phyloP scores from a whole-genome alignment of 768 basidiomycete species.

The Pleurotus eryngii region DNA sequence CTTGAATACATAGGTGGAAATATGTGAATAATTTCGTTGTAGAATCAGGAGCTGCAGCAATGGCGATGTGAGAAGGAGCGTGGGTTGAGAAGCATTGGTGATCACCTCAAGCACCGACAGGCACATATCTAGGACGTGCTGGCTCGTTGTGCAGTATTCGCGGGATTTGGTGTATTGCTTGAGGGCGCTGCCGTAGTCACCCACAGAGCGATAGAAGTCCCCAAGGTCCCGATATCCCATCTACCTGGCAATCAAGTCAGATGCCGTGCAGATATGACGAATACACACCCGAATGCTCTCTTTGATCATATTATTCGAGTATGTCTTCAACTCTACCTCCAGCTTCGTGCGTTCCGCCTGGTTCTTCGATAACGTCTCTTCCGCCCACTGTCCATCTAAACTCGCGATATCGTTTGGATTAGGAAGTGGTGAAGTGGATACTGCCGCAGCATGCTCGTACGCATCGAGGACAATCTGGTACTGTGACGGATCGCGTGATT shows the following conservation, averaged over 20 bases:
- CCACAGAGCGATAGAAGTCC: constrained; percentile 68
- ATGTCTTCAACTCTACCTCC: constrained; percentile 93
- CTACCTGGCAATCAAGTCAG: constrained; percentile 34
- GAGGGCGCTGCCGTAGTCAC: constrained; percentile 68
- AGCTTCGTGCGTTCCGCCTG: constrained; percentile 75
- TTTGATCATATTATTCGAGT: constrained; percentile 96
- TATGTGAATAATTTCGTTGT: constrained; percentile 80
- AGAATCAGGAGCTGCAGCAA: constrained; percentile 70
- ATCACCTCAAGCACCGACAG: constrained; percentile 73
- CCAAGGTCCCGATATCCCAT: constrained; percentile 92
- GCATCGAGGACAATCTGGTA: constrained; percentile 48
- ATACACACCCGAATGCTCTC: constrained; percentile 87
- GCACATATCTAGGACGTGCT: constrained; percentile 94
- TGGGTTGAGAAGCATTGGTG: not conserved
- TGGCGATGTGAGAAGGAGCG: not conserved
- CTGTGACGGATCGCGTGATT: constrained; percentile 65
- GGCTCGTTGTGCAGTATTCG: constrained; percentile 87
- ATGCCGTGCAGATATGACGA: not conserved
- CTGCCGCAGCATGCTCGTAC: constrained; percentile 46
- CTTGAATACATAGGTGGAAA: constrained; percentile 92
- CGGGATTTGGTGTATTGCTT: constrained; percentile 88
- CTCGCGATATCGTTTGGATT: constrained; percentile 43
- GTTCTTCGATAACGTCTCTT: constrained; percentile 63
- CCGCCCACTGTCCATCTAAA: constrained; percentile 71
- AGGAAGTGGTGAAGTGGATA: constrained; percentile 37